These are phyloP conservation scores for Russula dissimulans DNA, from an alignment of 768 basidiomycete genomes.

Conservation along the genomic window DNA sequence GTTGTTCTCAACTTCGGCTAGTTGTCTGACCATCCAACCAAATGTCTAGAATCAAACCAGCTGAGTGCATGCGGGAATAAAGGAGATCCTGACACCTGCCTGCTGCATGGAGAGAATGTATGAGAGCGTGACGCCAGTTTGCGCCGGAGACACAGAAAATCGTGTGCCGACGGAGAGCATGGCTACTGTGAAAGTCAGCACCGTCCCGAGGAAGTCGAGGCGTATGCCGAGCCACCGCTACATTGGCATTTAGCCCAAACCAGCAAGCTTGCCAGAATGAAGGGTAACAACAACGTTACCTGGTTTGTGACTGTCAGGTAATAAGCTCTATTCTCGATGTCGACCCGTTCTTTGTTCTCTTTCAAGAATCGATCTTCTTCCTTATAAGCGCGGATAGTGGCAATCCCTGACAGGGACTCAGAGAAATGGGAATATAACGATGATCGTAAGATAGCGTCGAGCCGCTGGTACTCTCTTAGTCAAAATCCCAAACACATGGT, in stretches of 20 bases:
- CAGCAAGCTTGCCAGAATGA: constrained; percentile 30
- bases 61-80: neutral
- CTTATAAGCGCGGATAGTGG: constrained; percentile 84
- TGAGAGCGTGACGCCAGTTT: constrained; percentile 68
- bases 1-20: constrained; percentile 84
- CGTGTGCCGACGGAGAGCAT: constrained; percentile 69
- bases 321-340: constrained; percentile 85
- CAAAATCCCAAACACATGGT: neutral
- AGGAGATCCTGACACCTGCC: constrained; percentile 29
- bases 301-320: constrained; percentile 84
- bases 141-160: constrained; percentile 66
- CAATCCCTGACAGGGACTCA: constrained; percentile 77
- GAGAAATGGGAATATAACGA: constrained; percentile 89
- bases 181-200: constrained; percentile 68
- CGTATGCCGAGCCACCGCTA: constrained; percentile 83
- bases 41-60: constrained; percentile 36
- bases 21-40: constrained; percentile 68
- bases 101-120: constrained; percentile 77
- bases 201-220: constrained; percentile 72
- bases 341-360: constrained; percentile 68
- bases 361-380: constrained; percentile 64
- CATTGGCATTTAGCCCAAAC: constrained; percentile 62
- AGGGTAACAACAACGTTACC: constrained; percentile 24
- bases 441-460: constrained; percentile 77
- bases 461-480: constrained; percentile 32